Evolutionary conservation across 1,284 basidiomycete genomes (phyloP).

Genomic region (Tilletia indica): DNA sequence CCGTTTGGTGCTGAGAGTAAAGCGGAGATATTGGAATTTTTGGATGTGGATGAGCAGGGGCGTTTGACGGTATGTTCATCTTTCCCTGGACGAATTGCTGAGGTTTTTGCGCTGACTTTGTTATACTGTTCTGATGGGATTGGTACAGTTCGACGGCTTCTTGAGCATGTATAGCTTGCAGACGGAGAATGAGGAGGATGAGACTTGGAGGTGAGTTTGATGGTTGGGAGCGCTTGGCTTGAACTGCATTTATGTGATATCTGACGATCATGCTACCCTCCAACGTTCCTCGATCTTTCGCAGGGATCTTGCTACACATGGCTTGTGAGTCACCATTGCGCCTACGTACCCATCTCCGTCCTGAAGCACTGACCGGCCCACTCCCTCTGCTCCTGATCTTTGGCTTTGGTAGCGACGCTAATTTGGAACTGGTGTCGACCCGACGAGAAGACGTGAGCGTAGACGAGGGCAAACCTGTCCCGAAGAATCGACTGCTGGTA

Average conservation of each 20-base stretch:
- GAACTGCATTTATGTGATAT: no score
- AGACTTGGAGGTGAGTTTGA: constrained; percentile 10
- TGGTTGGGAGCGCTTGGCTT: no score
- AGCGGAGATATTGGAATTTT: constrained; percentile 2
- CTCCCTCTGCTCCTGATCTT: no score
- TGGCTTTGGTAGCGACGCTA: not conserved
- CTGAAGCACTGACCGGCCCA: no score
- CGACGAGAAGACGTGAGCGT: constrained; percentile 2
- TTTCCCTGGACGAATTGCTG: not conserved
- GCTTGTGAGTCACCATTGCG: not conserved
- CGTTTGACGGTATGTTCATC: not conserved
- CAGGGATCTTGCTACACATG: not conserved
- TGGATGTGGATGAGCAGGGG: constrained; percentile 4
- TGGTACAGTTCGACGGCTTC: constrained; percentile 4
- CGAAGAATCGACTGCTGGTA: constrained; percentile 4
- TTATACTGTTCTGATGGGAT: not conserved
- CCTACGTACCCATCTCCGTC: not conserved
- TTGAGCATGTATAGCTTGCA: constrained; percentile 12
- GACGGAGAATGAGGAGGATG: constrained; percentile 8
- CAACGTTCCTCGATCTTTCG: not conserved
- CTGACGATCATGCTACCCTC: no score
- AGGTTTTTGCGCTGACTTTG: not conserved
- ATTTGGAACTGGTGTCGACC: constrained; percentile 5
- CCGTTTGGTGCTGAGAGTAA: constrained; percentile 14
- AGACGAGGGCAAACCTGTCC: constrained; percentile 1